Base-by-base conservation (phyloP, 441 rosid genomes). In the Arabidopsis lyrata region DNA sequence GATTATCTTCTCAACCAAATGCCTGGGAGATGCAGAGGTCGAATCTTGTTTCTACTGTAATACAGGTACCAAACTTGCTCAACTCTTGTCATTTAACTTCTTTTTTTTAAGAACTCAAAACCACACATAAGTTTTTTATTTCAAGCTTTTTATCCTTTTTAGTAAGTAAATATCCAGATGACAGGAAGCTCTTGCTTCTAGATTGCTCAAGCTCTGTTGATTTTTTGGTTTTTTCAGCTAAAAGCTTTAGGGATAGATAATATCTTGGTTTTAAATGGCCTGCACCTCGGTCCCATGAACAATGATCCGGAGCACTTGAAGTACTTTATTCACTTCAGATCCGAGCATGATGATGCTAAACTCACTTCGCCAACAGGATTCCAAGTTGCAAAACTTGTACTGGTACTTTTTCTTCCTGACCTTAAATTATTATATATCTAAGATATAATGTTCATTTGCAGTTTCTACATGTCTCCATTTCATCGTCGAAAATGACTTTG, bases 231-330 rank as follows among this genome's bases (percentile, higher is more conserved):
- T 56, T 78, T 67, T 56, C 88, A 93, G 98, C 79, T 95, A 74
- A 95, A 95, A 83, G 93, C 99, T 61, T 81, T 93, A 71, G 97
- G 99, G 20, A 90, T 95, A 76, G 99, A 95, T 83, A 95, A 93
- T 81, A 91, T 95, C 49, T 77, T 93, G 95, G 97, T 68, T 95
- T 95, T 76, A 90, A 93, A 72, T 95, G 99, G 98, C 95, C 92
- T 36, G 91, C 99, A 72, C 88, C 99, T 83, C 98, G 97, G 62
- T 81, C 95, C 42, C 90, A 95, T 11, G 93, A 80, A 81, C 96
- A 73, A 86, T 93, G 97, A 86, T 93, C 62, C 81, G 97, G 97
- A 76, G 90, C 98, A 20, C 97, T 95, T 77, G 99, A 95, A 83
- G 89, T 91, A 16, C 95, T 95, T 63, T 95, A 91, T 78, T 93